Evolutionary conservation across 192 early-diverging fungal genomes (phyloP), one percentile per base, ranked within the genome.

Genomic region (Paraglomus occultum): DNA sequence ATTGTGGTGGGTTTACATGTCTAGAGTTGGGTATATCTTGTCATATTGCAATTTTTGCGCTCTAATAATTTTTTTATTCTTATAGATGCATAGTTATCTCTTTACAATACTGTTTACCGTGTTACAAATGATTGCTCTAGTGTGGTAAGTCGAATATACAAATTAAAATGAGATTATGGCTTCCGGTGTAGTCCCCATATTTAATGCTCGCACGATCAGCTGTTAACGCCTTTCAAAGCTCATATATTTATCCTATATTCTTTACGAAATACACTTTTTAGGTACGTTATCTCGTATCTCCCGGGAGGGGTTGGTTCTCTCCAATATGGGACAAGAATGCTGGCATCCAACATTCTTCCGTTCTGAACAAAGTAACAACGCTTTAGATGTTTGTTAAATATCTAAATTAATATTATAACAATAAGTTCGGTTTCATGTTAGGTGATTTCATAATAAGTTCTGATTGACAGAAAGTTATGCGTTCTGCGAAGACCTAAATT

Each of bases 1-100:
- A 64, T 95, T 38, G 84, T 84, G 50, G 88, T 91, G 87, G 83
- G 84, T 84, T 14, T 61, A 18, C 8, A 4, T 8, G 8, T 50
- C 10, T 7, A 31, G 31, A 43, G 52, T 53, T 55, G 6, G 15
- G 12, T 46, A 38, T 12, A 9, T 47, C 1, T 38, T 57, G 7
- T 52, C 0, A 22, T 12, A 10, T 52, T 38, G 10, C 11, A 38
- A n/a, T 53, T 15, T 47, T 44, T 20, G 6, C 11, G 14, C 14
- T 46, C 47, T 6, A 57, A 15, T 38, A 43, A 18, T 49, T 39
- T 31, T 47, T 23, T 55, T 17, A 47, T 46, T 8, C 3, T 55
- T 44, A 6, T 31, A 68, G 67, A 7, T 68, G 38, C 14, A n/a
- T 17, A 68, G 22, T 8, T 38, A 45, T 8, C 40, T 68, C 47